Evolutionary conservation across 1,284 basidiomycete species (phyloP).

Genomic region (Xerocomus cyaneibrunnescens): DNA sequence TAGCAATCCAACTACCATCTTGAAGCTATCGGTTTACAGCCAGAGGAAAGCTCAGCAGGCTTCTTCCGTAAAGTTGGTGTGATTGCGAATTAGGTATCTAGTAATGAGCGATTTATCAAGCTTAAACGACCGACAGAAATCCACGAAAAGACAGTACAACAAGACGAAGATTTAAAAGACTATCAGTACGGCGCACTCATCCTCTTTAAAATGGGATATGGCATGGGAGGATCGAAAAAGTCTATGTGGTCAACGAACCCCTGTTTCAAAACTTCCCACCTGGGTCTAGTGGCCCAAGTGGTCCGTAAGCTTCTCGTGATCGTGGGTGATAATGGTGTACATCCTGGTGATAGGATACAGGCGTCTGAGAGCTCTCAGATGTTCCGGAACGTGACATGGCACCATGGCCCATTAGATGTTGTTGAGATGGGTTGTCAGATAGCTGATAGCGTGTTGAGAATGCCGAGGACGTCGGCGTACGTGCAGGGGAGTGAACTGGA

Average conservation of each 20-base stretch:
- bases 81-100: too few species aligned
- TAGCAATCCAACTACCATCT: neutral
- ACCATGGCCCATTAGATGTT: constrained; percentile 51
- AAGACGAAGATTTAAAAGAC: too few species aligned
- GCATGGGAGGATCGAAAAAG: constrained; percentile 11
- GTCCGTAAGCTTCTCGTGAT: constrained; percentile 60
- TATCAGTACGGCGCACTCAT: too few species aligned
- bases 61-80: too few species aligned
- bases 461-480: constrained; percentile 40
- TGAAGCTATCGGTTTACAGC: neutral
- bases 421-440: constrained; percentile 50
- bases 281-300: constrained; percentile 75
- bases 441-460: constrained; percentile 59
- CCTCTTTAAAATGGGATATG: too few species aligned
- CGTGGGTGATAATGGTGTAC: constrained; percentile 45
- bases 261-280: constrained; percentile 37
- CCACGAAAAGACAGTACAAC: too few species aligned
- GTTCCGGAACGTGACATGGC: constrained; percentile 53
- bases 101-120: too few species aligned
- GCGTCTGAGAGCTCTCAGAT: constrained; percentile 38
- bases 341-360: constrained; percentile 37
- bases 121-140: too few species aligned
- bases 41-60: neutral
- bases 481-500: constrained; percentile 39
- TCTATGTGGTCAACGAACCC: too few species aligned